A percentile compares a stretch with the other conserved stretches of the same genome.
phyloP scores from a whole-genome alignment of 1,284 basidiomycete genomes.

The Boletellus deceptivus region DNA sequence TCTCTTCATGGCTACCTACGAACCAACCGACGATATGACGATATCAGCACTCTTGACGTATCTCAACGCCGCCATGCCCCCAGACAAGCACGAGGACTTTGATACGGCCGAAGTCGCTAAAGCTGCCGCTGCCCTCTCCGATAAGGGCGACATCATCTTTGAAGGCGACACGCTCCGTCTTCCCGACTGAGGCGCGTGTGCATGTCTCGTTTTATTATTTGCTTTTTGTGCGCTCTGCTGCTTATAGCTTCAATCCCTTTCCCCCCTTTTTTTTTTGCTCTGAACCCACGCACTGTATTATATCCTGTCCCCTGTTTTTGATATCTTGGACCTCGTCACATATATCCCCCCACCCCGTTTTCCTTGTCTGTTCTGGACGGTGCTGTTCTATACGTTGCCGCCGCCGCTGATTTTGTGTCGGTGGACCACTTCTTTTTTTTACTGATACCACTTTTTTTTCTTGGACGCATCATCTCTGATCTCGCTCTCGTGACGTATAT shows the following conservation, averaged over 20 bases:
- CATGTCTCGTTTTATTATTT: background rate
- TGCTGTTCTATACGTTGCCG: no score
- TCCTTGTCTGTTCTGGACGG: no score
- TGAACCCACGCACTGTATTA: constrained; percentile 11
- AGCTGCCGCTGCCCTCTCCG: constrained; percentile 51
- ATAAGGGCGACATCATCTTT: constrained; percentile 50
- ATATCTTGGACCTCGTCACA: constrained; percentile 25
- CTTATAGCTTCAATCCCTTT: no score
- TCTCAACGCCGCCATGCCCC: constrained; percentile 69
- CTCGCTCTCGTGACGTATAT: constrained; percentile 18
- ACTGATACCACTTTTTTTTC: constrained; percentile 20
- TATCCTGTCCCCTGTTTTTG: constrained; percentile 20
- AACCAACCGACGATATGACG: constrained; percentile 59
- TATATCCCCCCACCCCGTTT: no score
- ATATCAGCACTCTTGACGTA: constrained; percentile 65
- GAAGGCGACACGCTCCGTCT: constrained; percentile 59
- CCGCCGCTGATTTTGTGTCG: no score
- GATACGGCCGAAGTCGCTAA: constrained; percentile 68
- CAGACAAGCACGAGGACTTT: constrained; percentile 75
- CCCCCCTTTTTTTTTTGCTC: background rate
- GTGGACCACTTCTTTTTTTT: constrained; percentile 1
- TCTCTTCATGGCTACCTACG: constrained; percentile 65
- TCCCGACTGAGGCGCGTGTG: constrained; percentile 16
- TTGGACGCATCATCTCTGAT: constrained; percentile 16
- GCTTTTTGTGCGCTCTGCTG: background rate